These are phyloP conservation scores for Pinus albicaulis DNA, from an alignment of 75 land plant genomes.

Conservation along the genomic window DNA sequence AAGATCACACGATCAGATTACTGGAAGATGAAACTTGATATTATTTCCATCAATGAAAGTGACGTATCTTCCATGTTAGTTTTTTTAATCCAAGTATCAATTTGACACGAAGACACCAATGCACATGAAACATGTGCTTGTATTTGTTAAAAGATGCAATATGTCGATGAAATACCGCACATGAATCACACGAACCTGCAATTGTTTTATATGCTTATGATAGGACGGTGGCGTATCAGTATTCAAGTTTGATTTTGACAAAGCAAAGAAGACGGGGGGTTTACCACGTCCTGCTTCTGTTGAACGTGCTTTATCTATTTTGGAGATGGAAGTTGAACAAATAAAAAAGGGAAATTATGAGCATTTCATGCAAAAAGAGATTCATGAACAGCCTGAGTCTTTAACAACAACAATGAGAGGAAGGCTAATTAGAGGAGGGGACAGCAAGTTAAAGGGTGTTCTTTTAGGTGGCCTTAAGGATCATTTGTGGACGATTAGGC, in stretches of 20 bases:
- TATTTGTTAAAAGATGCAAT: background rate
- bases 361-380: conserved; percentile 98
- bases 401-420: conserved; percentile 97
- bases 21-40: too few species aligned
- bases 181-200: background rate
- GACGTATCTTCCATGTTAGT: too few species aligned
- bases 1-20: background rate
- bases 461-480: conserved; percentile 96
- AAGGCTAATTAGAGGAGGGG: conserved; percentile 78
- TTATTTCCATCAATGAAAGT: too few species aligned
- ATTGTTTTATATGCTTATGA: conserved; percentile 2
- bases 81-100: too few species aligned
- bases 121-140: too few species aligned
- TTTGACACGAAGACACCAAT: too few species aligned
- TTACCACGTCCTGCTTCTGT: conserved; percentile 82
- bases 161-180: background rate
- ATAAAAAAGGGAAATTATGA: conserved; percentile 96
- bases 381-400: conserved; percentile 98
- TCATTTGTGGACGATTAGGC: conserved; percentile 83
- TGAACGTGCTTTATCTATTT: conserved; percentile 85
- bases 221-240: conserved; percentile 89
- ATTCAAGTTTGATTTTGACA: conserved; percentile 78
- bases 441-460: conserved; percentile 67
- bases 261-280: conserved; percentile 39
- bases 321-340: conserved; percentile 99